phyloP scores from a whole-genome alignment of 495 filamentous ascomycete genomes.

The Extremus antarcticus region DNA sequence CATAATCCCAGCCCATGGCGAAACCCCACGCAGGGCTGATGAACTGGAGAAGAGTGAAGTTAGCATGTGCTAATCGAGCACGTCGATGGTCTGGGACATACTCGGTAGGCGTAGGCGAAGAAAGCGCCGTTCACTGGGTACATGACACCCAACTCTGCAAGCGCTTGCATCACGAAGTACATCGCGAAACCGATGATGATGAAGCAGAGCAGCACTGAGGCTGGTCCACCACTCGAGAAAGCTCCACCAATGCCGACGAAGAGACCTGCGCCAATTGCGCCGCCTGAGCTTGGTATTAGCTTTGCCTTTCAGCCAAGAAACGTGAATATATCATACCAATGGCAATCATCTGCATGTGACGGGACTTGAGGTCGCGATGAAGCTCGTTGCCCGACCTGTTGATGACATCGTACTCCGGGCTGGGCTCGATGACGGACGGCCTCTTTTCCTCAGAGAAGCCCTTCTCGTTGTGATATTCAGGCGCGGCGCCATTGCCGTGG shows the following conservation, averaged over 20 bases:
- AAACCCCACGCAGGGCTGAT: constrained; percentile 54
- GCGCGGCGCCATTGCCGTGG: neutral
- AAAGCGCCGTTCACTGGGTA: constrained; percentile 27
- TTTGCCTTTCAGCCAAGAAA: neutral
- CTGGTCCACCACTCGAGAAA: constrained; percentile 43
- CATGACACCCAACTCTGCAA: constrained; percentile 39
- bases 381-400: constrained; percentile 5
- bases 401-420: constrained; percentile 5
- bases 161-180: constrained; percentile 32
- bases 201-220: constrained; percentile 30
- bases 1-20: constrained; percentile 98
- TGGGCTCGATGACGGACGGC: neutral
- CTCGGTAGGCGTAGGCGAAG: constrained; percentile 20
- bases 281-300: constrained; percentile 25
- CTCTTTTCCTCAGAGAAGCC: neutral
- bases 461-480: neutral
- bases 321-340: constrained; percentile 22
- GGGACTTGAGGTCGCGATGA: constrained; percentile 27
- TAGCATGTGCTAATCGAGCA: neutral
- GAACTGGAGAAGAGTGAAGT: constrained; percentile 15
- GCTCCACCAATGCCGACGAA: constrained; percentile 45
- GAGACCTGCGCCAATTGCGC: constrained; percentile 47
- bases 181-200: constrained; percentile 31
- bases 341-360: constrained; percentile 46
- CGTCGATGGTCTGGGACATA: neutral